A percentile compares a stretch with the other conserved stretches of the same genome.
phyloP scores from a whole-genome alignment of 2,329 filamentous ascomycete genomes.

The Clonostachys sp. region DNA sequence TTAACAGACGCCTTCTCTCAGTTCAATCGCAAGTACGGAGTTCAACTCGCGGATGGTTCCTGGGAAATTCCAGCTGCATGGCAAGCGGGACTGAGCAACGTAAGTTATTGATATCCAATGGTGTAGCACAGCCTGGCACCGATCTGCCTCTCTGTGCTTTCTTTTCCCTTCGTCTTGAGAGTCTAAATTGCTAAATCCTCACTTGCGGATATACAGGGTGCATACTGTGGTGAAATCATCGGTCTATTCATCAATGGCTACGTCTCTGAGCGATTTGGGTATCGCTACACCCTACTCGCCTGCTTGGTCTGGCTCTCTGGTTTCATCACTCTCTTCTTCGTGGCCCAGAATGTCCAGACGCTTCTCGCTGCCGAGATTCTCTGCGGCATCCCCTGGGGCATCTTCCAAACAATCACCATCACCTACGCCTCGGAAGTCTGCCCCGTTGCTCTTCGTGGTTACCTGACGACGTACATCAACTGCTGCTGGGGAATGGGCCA shows the following conservation, averaged over 20 bases:
- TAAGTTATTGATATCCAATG: slow-evolving; percentile 12
- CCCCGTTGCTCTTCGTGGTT: slow-evolving; percentile 66
- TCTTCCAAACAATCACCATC: slow-evolving; percentile 54
- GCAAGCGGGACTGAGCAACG: slow-evolving; percentile 58
- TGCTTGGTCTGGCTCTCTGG: slow-evolving; percentile 48
- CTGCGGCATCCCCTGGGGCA: slow-evolving; percentile 59
- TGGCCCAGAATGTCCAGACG: slow-evolving; percentile 52
- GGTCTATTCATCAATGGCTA: slow-evolving; percentile 63
- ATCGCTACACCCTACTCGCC: slow-evolving; percentile 58
- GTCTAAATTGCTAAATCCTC: neutral
- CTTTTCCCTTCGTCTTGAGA: neutral
- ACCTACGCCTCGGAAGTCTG: slow-evolving; percentile 71
- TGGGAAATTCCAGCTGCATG: slow-evolving; percentile 56
- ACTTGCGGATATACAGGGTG: slow-evolving; percentile 29
- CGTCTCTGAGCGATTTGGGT: slow-evolving; percentile 63
- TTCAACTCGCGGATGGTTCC: slow-evolving; percentile 32
- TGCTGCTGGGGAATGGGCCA: slow-evolving; percentile 77
- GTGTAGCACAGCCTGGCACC: neutral
- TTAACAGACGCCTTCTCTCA: slow-evolving; percentile 39
- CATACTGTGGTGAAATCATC: slow-evolving; percentile 59
- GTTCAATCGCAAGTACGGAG: slow-evolving; percentile 55
- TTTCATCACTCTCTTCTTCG: slow-evolving; percentile 63
- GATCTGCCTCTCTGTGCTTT: no score
- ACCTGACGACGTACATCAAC: slow-evolving; percentile 71
- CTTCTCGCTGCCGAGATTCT: slow-evolving; percentile 59